Evolutionary conservation across 495 filamentous ascomycete species (phyloP).

Genomic region (Podospora conica): DNA sequence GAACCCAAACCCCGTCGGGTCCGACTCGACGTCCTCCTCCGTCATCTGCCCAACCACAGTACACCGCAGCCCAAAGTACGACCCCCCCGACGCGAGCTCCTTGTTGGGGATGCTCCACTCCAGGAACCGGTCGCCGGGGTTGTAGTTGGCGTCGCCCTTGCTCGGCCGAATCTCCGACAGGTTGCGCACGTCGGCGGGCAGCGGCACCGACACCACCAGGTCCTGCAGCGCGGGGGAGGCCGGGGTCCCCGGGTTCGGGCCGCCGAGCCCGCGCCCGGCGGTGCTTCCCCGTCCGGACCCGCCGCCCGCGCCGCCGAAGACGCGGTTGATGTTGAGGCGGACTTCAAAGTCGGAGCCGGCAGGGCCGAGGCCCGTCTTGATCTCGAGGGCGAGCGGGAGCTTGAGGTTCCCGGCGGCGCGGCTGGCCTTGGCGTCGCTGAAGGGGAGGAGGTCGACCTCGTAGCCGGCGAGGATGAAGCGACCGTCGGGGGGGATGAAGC

Average conservation of each 20-base stretch:
- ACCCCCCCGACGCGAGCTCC: conserved; percentile 54
- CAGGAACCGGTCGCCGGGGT: conserved; percentile 59
- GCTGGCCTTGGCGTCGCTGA: conserved; percentile 37
- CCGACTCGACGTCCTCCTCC: conserved; percentile 51
- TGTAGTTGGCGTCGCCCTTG: conserved; percentile 78
- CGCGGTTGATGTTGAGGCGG: conserved; percentile 61
- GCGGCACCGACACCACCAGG: conserved; percentile 70
- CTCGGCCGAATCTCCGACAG: conserved; percentile 78
- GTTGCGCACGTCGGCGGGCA: conserved; percentile 76
- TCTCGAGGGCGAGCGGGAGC: conserved; percentile 73
- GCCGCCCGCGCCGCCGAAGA: conserved; percentile 55
- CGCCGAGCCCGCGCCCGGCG: conserved; percentile 24
- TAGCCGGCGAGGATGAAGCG: conserved; percentile 93
- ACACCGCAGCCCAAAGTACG: conserved; percentile 65
- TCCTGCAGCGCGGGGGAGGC: conserved; percentile 67
- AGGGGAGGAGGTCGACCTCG: conserved; percentile 83
- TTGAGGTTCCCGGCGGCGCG: conserved; percentile 55
- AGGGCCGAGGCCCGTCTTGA: conserved; percentile 70
- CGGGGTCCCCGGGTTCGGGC: conserved; percentile 37
- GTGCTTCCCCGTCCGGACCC: conserved; percentile 26
- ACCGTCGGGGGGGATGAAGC: conserved; percentile 92
- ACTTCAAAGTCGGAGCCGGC: conserved; percentile 84
- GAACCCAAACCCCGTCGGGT: conserved; percentile 45
- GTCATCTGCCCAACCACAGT: conserved; percentile 65
- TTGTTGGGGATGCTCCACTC: conserved; percentile 81